Base-by-base conservation (phyloP, 202 grass and related monocot species). In the Schoenoplectus tabernaemontani region DNA sequence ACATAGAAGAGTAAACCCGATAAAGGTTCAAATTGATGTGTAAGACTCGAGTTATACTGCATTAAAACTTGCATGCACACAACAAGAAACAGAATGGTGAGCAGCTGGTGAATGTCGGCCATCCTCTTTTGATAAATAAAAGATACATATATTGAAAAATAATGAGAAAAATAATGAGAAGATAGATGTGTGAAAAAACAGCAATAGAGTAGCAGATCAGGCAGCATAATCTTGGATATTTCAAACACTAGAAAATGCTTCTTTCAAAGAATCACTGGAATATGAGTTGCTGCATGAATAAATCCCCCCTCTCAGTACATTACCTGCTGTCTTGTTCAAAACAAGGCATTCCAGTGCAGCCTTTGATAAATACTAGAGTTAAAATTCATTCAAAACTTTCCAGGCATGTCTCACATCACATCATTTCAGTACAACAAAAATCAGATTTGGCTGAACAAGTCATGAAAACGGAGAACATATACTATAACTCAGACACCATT, bases 401-500 rank as follows among this genome's bases (percentile, higher is more conserved):
- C 26, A 76, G 36, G 48, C 48, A 50, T 20, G 30, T 53, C 26
- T 76, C 32, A 56, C 32, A 76, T 76, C 15, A 28, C 71, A 53
- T 76, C 48, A 56, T 37, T 75, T 75, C 47, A 19, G 10, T 46
- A 46, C 20, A 76, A 4, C 34, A 73, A 73, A 51, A 19, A 56
- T 56, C 34, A 34, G 71, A 76, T 76, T 36, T 22, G 28, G 48
- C 56, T 46, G 32, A 56, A 16, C 9, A 56, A 34, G 47, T 50
- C n/a, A 19, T 15, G 47, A 19, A 37, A 33, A 76, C 17, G 44
- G 30, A 34, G 61, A 65, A 53, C 19, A 65, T 65, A 19, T 64
- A 80, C 78, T 80, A 80, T 66, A 66, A 80, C 43, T 30, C 59
- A 80, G 59, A 44, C 78, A 80, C 41, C 30, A 42, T 80, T 22